Percentiles rank a stretch among this genome's conserved stretches.
Evolutionary conservation across 768 basidiomycete genomes (phyloP).

Genomic region (Clathrus columnatus): DNA sequence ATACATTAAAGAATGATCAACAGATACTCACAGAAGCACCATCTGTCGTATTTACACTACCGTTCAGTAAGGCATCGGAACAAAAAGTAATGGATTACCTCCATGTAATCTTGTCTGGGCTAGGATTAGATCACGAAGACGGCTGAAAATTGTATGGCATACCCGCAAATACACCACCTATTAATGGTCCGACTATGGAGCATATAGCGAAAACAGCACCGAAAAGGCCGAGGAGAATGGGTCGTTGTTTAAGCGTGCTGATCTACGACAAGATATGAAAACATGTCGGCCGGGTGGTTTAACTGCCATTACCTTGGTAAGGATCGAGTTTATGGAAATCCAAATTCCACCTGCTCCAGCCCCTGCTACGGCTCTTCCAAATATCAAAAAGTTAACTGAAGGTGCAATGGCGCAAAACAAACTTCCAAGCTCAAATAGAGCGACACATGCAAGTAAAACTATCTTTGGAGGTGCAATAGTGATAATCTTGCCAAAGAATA

Average conservation of each 20-base stretch:
- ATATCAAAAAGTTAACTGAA: constrained; percentile 10
- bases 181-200: constrained; percentile 11
- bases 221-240: constrained; percentile 9
- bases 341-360: constrained; percentile 12
- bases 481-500: constrained; percentile 24
- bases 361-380: constrained; percentile 14
- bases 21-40: constrained; percentile 5
- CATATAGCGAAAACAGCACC: constrained; percentile 11
- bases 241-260: constrained; percentile 5
- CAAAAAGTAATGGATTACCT: not conserved
- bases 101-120: not conserved
- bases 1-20: not conserved
- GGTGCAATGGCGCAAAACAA: constrained; percentile 13
- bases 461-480: constrained; percentile 24
- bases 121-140: not conserved
- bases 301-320: constrained; percentile 2
- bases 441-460: constrained; percentile 16
- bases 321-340: constrained; percentile 10
- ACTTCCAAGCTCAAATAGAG: constrained; percentile 14
- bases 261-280: not conserved
- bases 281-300: not conserved
- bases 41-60: not conserved
- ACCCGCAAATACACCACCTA: constrained; percentile 13
- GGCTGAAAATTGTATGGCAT: not conserved
- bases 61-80: not conserved